phyloP scores from a whole-genome alignment of 208 protist species.

The Trichomonas gallinae region DNA sequence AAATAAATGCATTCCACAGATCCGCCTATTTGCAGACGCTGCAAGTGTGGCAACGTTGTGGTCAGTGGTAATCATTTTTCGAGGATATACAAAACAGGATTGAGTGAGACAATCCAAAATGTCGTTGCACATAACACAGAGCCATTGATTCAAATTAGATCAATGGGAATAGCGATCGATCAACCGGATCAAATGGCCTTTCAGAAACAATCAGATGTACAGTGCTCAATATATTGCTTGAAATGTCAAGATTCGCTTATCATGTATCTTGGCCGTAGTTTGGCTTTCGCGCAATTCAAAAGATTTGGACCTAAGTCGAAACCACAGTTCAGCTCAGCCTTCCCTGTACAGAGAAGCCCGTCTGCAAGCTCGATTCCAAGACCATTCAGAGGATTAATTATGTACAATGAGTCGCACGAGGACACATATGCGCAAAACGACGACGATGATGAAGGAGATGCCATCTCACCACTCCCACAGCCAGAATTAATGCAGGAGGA shows the following conservation, averaged over 20 bases:
- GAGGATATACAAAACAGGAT: neutral
- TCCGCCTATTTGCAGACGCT: neutral
- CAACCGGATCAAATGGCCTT: neutral
- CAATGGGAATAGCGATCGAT: neutral
- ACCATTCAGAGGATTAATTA: neutral
- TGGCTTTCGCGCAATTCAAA: neutral
- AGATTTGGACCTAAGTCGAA: neutral
- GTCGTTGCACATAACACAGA: neutral
- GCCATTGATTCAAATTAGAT: neutral
- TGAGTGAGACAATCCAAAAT: neutral
- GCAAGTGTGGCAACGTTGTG: neutral
- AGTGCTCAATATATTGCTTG: neutral
- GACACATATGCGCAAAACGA: neutral
- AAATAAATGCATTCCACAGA: neutral
- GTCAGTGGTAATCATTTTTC: neutral
- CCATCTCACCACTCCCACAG: neutral
- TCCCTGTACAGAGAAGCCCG: neutral
- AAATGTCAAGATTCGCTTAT: neutral
- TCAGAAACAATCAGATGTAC: neutral
- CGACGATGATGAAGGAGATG: neutral
- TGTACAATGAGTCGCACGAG: neutral
- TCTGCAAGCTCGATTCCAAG: neutral
- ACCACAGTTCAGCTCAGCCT: neutral
- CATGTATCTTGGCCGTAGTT: neutral
- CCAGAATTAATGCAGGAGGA: neutral